Evolutionary conservation across 352 stramenopile genomes (phyloP).

Genomic region (Phytophthora fragariae): DNA sequence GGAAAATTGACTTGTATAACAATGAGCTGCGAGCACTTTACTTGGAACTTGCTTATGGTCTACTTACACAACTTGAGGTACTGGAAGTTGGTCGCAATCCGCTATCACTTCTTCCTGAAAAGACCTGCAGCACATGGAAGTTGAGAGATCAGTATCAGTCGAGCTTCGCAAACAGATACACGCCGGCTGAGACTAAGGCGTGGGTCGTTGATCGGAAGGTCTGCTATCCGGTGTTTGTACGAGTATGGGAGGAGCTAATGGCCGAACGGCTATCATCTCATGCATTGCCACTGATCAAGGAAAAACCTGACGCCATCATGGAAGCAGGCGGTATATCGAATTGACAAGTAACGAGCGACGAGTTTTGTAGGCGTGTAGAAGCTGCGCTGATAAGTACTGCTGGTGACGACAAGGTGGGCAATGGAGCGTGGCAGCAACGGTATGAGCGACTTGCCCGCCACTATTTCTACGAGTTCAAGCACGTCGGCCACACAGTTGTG

Average conservation of each 20-base stretch:
- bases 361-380: conserved; percentile 55
- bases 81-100: conserved; percentile 67
- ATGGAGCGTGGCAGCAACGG: conserved; percentile 51
- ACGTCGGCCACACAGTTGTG: conserved; percentile 55
- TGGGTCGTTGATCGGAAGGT: conserved; percentile 56
- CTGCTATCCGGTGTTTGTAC: conserved; percentile 64
- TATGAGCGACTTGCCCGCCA: conserved; percentile 63
- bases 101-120: conserved; percentile 60
- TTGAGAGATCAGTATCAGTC: conserved; percentile 63
- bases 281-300: conserved; percentile 1
- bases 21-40: conserved; percentile 66
- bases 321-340: not conserved
- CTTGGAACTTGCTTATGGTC: conserved; percentile 50
- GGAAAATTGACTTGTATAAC: conserved; percentile 71
- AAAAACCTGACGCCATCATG: not conserved
- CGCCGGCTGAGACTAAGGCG: conserved; percentile 51
- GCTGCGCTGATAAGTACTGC: conserved; percentile 24
- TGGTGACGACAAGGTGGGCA: conserved; percentile 1
- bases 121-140: conserved; percentile 68
- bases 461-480: conserved; percentile 82
- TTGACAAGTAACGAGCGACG: conserved; percentile 35
- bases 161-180: conserved; percentile 62
- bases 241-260: conserved; percentile 48
- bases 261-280: not conserved
- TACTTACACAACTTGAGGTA: conserved; percentile 66